phyloP scores from a whole-genome alignment of 2,329 filamentous ascomycete genomes.

The Tolypocladium guangdongense region DNA sequence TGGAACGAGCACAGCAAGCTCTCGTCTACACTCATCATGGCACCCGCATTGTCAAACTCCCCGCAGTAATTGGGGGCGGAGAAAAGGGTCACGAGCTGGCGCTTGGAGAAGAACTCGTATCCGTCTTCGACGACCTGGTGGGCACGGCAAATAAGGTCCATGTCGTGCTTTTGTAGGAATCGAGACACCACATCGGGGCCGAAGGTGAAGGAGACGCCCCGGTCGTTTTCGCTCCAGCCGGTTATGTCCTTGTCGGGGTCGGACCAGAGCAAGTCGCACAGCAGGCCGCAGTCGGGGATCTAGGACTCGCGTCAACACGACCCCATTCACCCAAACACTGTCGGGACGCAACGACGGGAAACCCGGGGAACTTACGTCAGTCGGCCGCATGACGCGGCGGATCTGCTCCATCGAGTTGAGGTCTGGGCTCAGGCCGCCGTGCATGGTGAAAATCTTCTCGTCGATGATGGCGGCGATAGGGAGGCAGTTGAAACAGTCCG shows the following conservation, averaged over 20 bases:
- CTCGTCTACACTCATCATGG: conserved; percentile 99
- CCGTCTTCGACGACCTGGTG: conserved; percentile 98
- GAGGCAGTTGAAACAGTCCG: conserved; percentile 98
- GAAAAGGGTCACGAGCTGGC: conserved; percentile 93
- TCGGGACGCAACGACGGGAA: conserved; percentile 10
- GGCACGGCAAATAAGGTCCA: conserved; percentile 97
- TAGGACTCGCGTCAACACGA: conserved; percentile 28
- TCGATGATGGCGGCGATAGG: conserved; percentile 98
- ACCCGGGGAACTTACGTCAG: conserved; percentile 65
- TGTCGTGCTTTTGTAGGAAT: conserved; percentile 98
- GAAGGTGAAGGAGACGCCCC: conserved; percentile 97
- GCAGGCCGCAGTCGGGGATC: conserved; percentile 95
- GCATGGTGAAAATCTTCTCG: conserved; percentile 99
- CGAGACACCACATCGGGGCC: conserved; percentile 93
- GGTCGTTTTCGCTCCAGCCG: conserved; percentile 97
- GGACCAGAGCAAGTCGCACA: conserved; percentile 97
- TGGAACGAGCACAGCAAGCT: conserved; percentile 98
- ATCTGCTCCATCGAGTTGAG: conserved; percentile 99
- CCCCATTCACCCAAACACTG: not conserved
- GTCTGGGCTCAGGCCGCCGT: conserved; percentile 92
- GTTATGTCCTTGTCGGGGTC: conserved; percentile 99
- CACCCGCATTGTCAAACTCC: conserved; percentile 98
- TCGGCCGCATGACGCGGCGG: conserved; percentile 94
- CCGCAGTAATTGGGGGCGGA: conserved; percentile 98
- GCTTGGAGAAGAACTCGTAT: conserved; percentile 99